Evolutionary conservation across 1,139 yeast species (phyloP).

Genomic region (Hyphopichia burtonii): DNA sequence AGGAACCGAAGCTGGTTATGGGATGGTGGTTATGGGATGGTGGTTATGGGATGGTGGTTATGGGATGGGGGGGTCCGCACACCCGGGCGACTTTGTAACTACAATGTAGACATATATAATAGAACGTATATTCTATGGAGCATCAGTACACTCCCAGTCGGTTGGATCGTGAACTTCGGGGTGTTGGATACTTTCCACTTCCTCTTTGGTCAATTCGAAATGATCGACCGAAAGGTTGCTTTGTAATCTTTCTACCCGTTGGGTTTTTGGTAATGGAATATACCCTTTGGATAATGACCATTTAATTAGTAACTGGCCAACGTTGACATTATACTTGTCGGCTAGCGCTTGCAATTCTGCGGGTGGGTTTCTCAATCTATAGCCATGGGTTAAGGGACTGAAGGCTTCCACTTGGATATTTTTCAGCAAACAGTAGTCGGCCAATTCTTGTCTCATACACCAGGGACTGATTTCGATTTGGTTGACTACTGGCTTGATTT

Average conservation of each 20-base stretch:
- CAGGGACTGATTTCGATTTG: slow-evolving; percentile 77
- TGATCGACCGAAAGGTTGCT: slow-evolving; percentile 43
- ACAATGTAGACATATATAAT: too few species aligned
- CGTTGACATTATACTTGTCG: slow-evolving; percentile 23
- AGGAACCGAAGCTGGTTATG: too few species aligned
- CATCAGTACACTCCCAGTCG: slow-evolving; percentile 68
- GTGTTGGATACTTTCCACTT: slow-evolving; percentile 34
- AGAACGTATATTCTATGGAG: slow-evolving; percentile 30
- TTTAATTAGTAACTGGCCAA: slow-evolving; percentile 34
- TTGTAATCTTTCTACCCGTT: slow-evolving; percentile 22
- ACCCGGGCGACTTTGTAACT: too few species aligned
- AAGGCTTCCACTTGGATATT: slow-evolving; percentile 37
- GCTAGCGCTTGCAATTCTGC: slow-evolving; percentile 15
- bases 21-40: too few species aligned
- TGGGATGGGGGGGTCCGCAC: too few species aligned
- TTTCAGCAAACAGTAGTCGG: slow-evolving; percentile 47
- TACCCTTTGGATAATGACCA: slow-evolving; percentile 46
- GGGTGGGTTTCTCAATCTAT: slow-evolving; percentile 25
- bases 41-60: too few species aligned
- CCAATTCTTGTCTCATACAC: slow-evolving; percentile 66
- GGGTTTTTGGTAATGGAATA: slow-evolving; percentile 39
- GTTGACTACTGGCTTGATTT: slow-evolving; percentile 57
- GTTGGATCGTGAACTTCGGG: slow-evolving; percentile 60
- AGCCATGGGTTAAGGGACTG: slow-evolving; percentile 41
- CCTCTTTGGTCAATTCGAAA: slow-evolving; percentile 50